phyloP scores from a whole-genome alignment of 2,329 filamentous ascomycete species.

The Aspergillus aculeatus region DNA sequence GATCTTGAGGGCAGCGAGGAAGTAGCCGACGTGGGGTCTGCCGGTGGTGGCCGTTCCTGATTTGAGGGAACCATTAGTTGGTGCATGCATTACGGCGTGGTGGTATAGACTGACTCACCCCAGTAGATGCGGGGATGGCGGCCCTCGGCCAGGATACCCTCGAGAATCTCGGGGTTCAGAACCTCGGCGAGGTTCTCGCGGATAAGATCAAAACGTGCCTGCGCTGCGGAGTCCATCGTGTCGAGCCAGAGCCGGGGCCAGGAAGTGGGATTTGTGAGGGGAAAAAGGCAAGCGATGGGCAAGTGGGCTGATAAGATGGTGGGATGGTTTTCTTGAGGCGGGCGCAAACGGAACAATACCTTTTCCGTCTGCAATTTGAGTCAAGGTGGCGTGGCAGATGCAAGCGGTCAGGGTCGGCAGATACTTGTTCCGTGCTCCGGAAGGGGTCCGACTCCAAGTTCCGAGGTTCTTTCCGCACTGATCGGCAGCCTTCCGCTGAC shows the following conservation, averaged over 20 bases:
- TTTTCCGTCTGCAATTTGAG: not conserved
- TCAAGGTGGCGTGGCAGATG: not conserved
- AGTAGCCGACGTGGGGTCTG: slow-evolving; percentile 86
- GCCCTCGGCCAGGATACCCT: slow-evolving; percentile 30
- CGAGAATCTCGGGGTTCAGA: slow-evolving; percentile 64
- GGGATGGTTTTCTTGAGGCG: not conserved
- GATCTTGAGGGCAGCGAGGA: slow-evolving; percentile 81
- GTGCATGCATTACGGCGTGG: not conserved
- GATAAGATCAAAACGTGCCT: slow-evolving; percentile 55
- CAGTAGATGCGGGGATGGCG: slow-evolving; percentile 35
- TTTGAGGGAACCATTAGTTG: not conserved
- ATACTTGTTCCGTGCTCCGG: not conserved
- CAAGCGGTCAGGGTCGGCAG: not conserved
- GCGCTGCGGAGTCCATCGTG: not conserved
- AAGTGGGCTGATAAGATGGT: not conserved
- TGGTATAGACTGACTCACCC: slow-evolving; percentile 21
- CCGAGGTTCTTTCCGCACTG: not conserved
- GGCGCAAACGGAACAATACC: not conserved
- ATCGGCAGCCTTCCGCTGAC: not conserved
- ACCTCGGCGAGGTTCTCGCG: slow-evolving; percentile 77
- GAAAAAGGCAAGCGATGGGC: not conserved
- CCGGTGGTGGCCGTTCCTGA: slow-evolving; percentile 71
- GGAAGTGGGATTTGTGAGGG: not conserved
- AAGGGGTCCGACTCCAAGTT: too few species aligned
- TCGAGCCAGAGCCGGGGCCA: not conserved